A percentile compares a stretch with the other conserved stretches of the same genome.
Conservation (phyloP, 2,329 filamentous ascomycete species). For the Pseudofabraea citricarpa region DNA sequence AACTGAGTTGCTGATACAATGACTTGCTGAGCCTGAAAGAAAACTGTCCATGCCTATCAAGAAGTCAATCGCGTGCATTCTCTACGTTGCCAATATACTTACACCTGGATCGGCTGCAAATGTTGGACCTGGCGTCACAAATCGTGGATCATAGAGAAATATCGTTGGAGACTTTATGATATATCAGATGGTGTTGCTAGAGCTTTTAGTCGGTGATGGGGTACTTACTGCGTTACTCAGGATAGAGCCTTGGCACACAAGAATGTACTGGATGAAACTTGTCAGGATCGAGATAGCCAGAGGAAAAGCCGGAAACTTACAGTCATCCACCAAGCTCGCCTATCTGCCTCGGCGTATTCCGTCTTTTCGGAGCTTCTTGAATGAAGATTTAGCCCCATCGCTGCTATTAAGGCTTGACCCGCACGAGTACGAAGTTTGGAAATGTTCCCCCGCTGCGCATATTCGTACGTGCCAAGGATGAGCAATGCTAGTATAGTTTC, state of each 20-base stretch:
- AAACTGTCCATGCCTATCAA: constrained; percentile 35
- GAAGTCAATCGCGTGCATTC: not conserved
- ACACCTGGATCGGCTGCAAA: constrained; percentile 37
- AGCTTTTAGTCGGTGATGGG: not conserved
- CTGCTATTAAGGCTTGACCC: constrained; percentile 40
- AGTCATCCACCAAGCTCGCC: constrained; percentile 50
- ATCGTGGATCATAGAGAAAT: constrained; percentile 37
- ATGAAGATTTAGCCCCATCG: constrained; percentile 41
- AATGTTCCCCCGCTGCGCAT: constrained; percentile 47
- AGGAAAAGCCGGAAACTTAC: constrained; percentile 21
- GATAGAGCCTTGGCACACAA: constrained; percentile 44
- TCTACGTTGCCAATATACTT: constrained; percentile 19
- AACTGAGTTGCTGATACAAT: constrained; percentile 43
- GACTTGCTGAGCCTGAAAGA: constrained; percentile 42
- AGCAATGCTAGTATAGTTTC: constrained; percentile 44
- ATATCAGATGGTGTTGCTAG: constrained; percentile 1
- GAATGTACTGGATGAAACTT: constrained; percentile 37
- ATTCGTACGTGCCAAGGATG: constrained; percentile 46
- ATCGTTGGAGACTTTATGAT: constrained; percentile 36
- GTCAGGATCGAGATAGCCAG: not conserved
- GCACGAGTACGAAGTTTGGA: constrained; percentile 46
- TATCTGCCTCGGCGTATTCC: constrained; percentile 38
- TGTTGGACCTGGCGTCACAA: constrained; percentile 38
- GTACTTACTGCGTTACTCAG: constrained; percentile 41
- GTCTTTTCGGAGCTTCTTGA: constrained; percentile 32